Evolutionary conservation across 129 eudicot species (phyloP), one percentile per base, ranked within the genome.

Genomic region (Arctium lappa): DNA sequence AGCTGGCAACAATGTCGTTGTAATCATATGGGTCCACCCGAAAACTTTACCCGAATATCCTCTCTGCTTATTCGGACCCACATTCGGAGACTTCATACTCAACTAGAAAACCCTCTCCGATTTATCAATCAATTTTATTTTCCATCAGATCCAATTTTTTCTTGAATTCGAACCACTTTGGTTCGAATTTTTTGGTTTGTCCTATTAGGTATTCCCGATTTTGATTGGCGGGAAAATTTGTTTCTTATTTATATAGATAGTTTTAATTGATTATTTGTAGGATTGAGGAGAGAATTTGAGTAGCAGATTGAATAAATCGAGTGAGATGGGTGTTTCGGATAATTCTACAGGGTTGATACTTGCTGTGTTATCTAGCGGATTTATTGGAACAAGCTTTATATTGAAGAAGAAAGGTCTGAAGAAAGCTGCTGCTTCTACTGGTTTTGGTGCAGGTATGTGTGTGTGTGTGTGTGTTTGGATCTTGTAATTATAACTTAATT

Each of bases 321-420:
- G 78, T 60, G 73, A 50, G 81, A 89, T 86, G 94, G 97, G 87
- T 72, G 79, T 82, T 73, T 82, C 93, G 56, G 98, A 92, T 62
- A 92, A 94, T 79, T 60, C 84, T 69, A 89, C 84, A n/a, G 98
- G 98, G 83, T 80, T 94, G 82, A 76, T 92, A 44, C 71, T 94
- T 63, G 98, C 98, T 44, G 91, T 94, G 84, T 63, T 91, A 5
- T 94, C 98, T 30, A 91, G 98, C 66, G 89, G 89, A 79, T 94
- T 92, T 72, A 92, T 94, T n/a, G 97, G 98, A 30, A 84, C 92
- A 1, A 94, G 98, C 74, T 94, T 94, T 15, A 94, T 94, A 30
- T 84, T 94, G 90, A 94, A 92, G 96, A 94, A 92, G 90, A 92
- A 92, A 86, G 98, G 98, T 73, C 97, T 94, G 36, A 86, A 82